These are phyloP conservation scores for Cyclotella sp. DNA, from an alignment of 108 stramenopile genomes.

Conservation along the genomic window DNA sequence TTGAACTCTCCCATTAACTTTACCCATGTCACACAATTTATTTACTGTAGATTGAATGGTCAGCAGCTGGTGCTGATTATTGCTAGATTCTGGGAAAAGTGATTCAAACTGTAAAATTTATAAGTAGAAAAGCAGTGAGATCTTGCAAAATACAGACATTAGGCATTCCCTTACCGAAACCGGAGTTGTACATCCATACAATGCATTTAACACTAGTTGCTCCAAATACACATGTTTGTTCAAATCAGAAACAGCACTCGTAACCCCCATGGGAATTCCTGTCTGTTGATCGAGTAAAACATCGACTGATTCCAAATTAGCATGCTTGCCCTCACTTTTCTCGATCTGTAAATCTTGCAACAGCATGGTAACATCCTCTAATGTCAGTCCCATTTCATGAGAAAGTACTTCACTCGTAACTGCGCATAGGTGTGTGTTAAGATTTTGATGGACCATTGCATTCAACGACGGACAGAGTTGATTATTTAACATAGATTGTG, in stretches of 20 bases:
- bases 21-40: neutral
- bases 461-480: neutral
- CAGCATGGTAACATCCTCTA: slow-evolving; percentile 16
- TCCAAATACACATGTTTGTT: slow-evolving; percentile 4
- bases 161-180: slow-evolving; percentile 15
- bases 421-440: neutral
- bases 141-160: slow-evolving; percentile 1
- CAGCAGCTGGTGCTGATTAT: neutral
- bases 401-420: slow-evolving; percentile 5
- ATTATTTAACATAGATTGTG: neutral
- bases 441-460: slow-evolving; percentile 1
- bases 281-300: neutral
- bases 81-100: neutral
- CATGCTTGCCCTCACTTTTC: neutral
- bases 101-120: neutral
- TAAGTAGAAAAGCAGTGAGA: neutral
- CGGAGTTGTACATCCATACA: slow-evolving; percentile 28
- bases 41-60: neutral
- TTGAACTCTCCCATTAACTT: neutral
- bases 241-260: neutral
- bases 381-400: slow-evolving; percentile 30
- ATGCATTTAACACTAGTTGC: slow-evolving; percentile 7
- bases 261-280: neutral
- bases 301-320: neutral
- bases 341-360: slow-evolving; percentile 1